These are phyloP conservation scores for Mrakia gelida DNA, from an alignment of 768 basidiomycete species.

Conservation along the genomic window DNA sequence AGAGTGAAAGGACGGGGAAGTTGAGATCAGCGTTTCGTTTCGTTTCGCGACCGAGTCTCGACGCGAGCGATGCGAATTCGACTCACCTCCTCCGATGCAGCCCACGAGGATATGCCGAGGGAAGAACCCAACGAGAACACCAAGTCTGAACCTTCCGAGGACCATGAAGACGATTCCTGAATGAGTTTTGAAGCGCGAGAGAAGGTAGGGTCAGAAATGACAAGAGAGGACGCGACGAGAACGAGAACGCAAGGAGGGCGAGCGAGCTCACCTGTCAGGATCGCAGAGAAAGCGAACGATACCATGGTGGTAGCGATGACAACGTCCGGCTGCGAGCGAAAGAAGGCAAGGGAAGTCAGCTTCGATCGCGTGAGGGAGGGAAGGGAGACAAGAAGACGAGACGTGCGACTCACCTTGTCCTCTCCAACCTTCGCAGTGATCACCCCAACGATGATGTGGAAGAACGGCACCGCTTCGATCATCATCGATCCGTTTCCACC, in stretches of 20 bases:
- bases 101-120: conserved; percentile 96
- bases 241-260: neutral
- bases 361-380: neutral
- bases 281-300: conserved; percentile 77
- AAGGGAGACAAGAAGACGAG: neutral
- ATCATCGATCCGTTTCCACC: conserved; percentile 55
- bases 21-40: neutral
- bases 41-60: conserved; percentile 56
- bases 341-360: neutral
- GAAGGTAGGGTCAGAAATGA: neutral
- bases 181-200: neutral
- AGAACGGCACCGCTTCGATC: conserved; percentile 85
- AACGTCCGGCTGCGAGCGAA: conserved; percentile 49
- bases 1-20: conserved; percentile 49
- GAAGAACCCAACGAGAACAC: conserved; percentile 87
- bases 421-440: conserved; percentile 71
- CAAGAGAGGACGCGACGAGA: conserved; percentile 35
- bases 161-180: conserved; percentile 74
- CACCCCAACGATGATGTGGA: conserved; percentile 78
- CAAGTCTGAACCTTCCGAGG: conserved; percentile 77
- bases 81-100: conserved; percentile 1
- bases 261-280: conserved; percentile 65
- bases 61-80: conserved; percentile 45
- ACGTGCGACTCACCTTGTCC: conserved; percentile 49
- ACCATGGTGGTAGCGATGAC: conserved; percentile 89